These are phyloP conservation scores for Irpex lacteus DNA, from an alignment of 1,284 basidiomycete genomes.

Conservation along the genomic window DNA sequence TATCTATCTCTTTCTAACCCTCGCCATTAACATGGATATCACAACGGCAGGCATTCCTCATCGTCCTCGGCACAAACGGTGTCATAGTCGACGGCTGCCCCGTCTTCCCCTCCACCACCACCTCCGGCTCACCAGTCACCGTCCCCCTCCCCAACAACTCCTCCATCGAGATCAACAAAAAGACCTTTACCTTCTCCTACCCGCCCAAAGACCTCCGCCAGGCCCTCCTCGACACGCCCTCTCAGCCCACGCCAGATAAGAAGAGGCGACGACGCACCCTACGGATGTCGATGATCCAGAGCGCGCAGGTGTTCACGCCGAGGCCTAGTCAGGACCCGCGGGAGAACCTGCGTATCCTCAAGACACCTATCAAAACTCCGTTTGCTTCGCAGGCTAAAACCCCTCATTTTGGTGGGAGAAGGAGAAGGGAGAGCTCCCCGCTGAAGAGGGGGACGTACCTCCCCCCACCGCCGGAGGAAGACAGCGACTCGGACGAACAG, in stretches of 20 bases:
- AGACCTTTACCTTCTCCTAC: conserved; percentile 66
- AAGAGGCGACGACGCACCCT: conserved; percentile 40
- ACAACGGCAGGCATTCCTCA: conserved; percentile 54
- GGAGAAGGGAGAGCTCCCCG: conserved; percentile 19
- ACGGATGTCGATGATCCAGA: conserved; percentile 71
- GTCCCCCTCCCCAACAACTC: conserved; percentile 64
- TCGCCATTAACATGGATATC: too few species aligned
- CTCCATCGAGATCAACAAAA: conserved; percentile 62
- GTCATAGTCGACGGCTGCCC: conserved; percentile 58
- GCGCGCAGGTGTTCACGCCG: conserved; percentile 69
- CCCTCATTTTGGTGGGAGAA: background rate
- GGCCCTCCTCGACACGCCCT: conserved; percentile 42
- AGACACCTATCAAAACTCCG: conserved; percentile 51
- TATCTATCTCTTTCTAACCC: too few species aligned
- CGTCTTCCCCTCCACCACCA: conserved; percentile 44
- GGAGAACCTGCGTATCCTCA: conserved; percentile 60
- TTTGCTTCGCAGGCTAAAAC: conserved; percentile 12
- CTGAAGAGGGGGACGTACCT: conserved; percentile 19
- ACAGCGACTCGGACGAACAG: conserved; percentile 30
- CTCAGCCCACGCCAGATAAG: conserved; percentile 32
- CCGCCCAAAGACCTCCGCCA: conserved; percentile 70
- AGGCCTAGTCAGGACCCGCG: conserved; percentile 53
- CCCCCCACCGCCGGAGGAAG: conserved; percentile 22
- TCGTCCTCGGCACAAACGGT: conserved; percentile 56
- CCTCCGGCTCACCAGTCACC: conserved; percentile 40